Conservation (phyloP, 305 asterid species). For the Solanum hybrid region DNA sequence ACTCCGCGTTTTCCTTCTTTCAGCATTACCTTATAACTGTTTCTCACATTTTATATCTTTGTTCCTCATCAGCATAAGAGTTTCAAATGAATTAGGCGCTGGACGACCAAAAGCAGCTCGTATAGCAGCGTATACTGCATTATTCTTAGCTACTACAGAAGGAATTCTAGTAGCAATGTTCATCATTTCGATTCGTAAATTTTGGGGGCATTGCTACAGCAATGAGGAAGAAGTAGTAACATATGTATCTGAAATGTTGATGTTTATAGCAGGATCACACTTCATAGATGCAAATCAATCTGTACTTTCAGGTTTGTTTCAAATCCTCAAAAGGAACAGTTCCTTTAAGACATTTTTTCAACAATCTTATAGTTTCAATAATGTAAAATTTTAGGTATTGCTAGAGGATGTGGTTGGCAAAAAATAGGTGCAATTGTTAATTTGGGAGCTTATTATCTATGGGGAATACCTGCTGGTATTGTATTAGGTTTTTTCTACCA, state of each 20-base stretch:
- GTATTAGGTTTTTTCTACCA: slow-evolving; percentile 38
- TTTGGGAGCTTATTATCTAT: slow-evolving; percentile 40
- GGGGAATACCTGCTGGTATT: slow-evolving; percentile 42
- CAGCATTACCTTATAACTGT: background rate
- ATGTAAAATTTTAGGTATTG: slow-evolving; percentile 27
- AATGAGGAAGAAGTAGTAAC: slow-evolving; percentile 15
- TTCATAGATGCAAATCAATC: slow-evolving; percentile 13
- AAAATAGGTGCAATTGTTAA: slow-evolving; percentile 53
- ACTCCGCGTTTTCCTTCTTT: background rate
- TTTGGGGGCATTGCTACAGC: slow-evolving; percentile 10
- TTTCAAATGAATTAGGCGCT: slow-evolving; percentile 20
- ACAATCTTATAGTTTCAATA: background rate
- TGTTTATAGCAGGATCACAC: slow-evolving; percentile 16
- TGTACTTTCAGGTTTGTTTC: slow-evolving; percentile 17
- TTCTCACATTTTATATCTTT: background rate
- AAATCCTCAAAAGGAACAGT: background rate
- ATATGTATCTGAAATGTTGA: slow-evolving; percentile 15
- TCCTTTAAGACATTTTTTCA: background rate
- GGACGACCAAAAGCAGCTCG: slow-evolving; percentile 21
- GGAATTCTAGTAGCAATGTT: slow-evolving; percentile 6
- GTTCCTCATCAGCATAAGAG: slow-evolving; percentile 8
- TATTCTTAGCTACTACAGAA: slow-evolving; percentile 9
- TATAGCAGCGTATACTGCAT: slow-evolving; percentile 9
- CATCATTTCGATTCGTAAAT: slow-evolving; percentile 8
- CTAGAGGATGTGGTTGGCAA: slow-evolving; percentile 71